Conservation (phyloP, 306 rosid genomes). For the Castanea crenata region DNA sequence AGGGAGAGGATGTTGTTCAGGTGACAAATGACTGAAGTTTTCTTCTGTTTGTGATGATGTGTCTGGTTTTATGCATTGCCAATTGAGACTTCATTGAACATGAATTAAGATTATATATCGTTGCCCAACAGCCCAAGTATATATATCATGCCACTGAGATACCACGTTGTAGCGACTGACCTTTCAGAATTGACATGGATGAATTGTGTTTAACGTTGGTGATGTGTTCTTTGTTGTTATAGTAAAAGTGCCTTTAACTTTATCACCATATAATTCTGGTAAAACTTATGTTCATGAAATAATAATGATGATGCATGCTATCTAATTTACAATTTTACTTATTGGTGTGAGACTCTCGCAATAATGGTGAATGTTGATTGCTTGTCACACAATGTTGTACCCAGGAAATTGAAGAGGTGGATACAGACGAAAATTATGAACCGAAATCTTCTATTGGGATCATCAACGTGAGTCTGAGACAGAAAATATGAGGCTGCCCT, state of each 20-base stretch:
- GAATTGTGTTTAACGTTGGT: neutral
- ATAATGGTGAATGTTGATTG: neutral
- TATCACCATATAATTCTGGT: neutral
- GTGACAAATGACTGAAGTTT: slow-evolving; percentile 33
- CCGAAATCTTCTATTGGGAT: slow-evolving; percentile 75
- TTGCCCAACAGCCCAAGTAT: too few species aligned
- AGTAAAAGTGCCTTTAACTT: neutral
- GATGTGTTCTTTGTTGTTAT: neutral
- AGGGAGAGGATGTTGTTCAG: slow-evolving; percentile 98
- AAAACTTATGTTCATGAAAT: neutral
- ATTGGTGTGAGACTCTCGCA: neutral
- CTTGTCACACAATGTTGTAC: neutral
- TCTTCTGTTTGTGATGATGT: slow-evolving; percentile 3
- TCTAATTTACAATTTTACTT: neutral
- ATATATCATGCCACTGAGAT: neutral
- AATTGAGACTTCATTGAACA: neutral
- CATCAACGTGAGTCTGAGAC: slow-evolving; percentile 60
- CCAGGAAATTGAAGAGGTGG: slow-evolving; percentile 91
- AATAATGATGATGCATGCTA: neutral
- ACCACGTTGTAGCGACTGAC: neutral
- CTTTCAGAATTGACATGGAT: neutral
- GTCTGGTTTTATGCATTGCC: neutral
- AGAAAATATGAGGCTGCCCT: slow-evolving; percentile 36
- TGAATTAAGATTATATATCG: neutral
- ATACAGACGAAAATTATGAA: slow-evolving; percentile 86